Evolutionary conservation across 345 rosid genomes (phyloP), one percentile per base, ranked within the genome.

Genomic region (Gossypium bickii): DNA sequence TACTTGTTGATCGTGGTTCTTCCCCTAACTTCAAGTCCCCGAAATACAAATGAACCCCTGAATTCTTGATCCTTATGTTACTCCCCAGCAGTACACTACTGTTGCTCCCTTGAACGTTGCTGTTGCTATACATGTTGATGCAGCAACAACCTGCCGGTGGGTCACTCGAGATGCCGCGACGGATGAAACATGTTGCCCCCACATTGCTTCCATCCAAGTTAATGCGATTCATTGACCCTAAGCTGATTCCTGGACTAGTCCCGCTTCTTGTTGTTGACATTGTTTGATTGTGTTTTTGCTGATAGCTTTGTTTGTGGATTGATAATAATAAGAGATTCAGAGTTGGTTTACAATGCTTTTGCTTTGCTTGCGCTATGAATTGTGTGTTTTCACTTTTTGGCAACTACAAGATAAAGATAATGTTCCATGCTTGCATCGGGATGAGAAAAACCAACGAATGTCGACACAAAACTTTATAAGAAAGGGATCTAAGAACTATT

Each of bases 121-220:
- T 86, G 83, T 89, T 89, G 63, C 83, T 73, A 71, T 82, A 83
- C 25, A 89, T 83, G 83, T 87, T 87, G 79, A 89, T 85, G 80
- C 86, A 81, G 63, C 83, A 78, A 68, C 84, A 84, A 73, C 83
- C 78, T 34, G 75, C 60, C 12, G 25, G 70, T 5, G 73, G 65
- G 48, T 91, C 86, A 5, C 78, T 75, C 3, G 78, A 43, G 18
- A 70, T 48, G 65, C 81, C 85, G 65, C 75, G 67, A 38, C 80
- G 78, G 38, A 76, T 27, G 44, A 76, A 49, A 92, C 87, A 87
- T 58, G 87, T 72, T 0, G 97, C 96, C 12, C 98, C 97, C 0
- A 79, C 82, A 74, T 89, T 93, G 71, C 83, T 86, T 52, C 93
- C 97, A 20, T 84, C 83, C 60, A 91, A 38, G 63, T 80, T 77